Evolutionary conservation across 495 filamentous ascomycete species (phyloP), one percentile per base, ranked within the genome.

Genomic region (Neurospora hispaniola): DNA sequence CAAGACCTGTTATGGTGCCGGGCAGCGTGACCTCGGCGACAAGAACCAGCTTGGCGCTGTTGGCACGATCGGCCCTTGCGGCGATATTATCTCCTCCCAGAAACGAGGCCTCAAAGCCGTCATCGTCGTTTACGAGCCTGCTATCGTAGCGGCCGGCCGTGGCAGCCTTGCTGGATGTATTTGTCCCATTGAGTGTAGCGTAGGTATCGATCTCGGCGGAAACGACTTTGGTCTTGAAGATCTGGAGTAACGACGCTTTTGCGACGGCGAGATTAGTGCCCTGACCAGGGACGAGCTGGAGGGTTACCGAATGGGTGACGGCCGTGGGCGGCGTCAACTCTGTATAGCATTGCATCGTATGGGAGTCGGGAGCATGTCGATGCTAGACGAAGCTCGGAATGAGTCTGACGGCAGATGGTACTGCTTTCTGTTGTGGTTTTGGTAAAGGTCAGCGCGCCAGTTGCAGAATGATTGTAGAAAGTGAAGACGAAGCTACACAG

Each of bases 281-380:
- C 70, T 90, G 88, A 18, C 92, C 82, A 40, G 89, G 90, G 54
- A 90, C 82, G 78, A 99, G 95, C 27, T 93, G 89, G 20, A 97
- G 82, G 59, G 86, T 87, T 77, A 98, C 80, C 43, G 95, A 92
- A 83, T 97, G 92, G 72, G 93, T 93, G 78, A 99, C 93, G 76
- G 94, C 93, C 77, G 93, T 96, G 27, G 96, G 94, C 82, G 96
- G 90, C 76, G 93, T 89, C 78, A 99, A 84, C 86, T 98, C 94
- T 74, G 93, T 93, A 84, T 98, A 98, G 84, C 85, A 87, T 78
- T 89, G 87, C 87, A 89, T 89, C 6, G 48, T 72, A 8, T 31
- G 14, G 38, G n/a, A 70, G 42, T 71, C 46, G 46, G 48, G 71
- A 18, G 75, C 78, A 80, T 81, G 71, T 80, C 77, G 73, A 40